Percentiles rank a stretch among this genome's conserved stretches.
phyloP scores from a whole-genome alignment of 164 flowering plant species.

The Aristolochia contorta region DNA sequence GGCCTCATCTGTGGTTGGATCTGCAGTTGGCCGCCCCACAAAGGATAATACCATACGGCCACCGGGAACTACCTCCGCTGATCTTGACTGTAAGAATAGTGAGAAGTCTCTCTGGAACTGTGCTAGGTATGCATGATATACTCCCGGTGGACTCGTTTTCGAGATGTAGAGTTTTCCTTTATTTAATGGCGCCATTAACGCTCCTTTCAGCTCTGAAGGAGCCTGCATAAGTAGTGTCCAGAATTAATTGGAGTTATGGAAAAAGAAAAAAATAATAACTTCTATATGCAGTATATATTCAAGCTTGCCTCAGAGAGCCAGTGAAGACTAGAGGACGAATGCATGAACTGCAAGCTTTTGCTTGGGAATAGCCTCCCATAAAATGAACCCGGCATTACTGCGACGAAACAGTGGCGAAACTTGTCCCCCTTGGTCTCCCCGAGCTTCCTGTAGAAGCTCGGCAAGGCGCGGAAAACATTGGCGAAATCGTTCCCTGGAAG shows the following conservation, averaged over 20 bases:
- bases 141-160: slow-evolving; percentile 13
- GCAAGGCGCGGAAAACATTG: slow-evolving; percentile 31
- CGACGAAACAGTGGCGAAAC: slow-evolving; percentile 18
- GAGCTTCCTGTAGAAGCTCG: slow-evolving; percentile 16
- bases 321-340: slow-evolving; percentile 50
- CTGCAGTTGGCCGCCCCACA: slow-evolving; percentile 13
- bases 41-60: slow-evolving; percentile 30
- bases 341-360: slow-evolving; percentile 39
- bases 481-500: slow-evolving; percentile 67
- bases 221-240: slow-evolving; percentile 5
- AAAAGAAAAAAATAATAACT: not conserved
- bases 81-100: slow-evolving; percentile 18
- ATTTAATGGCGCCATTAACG: slow-evolving; percentile 4
- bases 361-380: slow-evolving; percentile 45
- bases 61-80: slow-evolving; percentile 20
- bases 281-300: too few relatives aligned
- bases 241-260: not conserved
- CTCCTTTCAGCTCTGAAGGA: slow-evolving; percentile 5
- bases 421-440: slow-evolving; percentile 8
- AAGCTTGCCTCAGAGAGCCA: slow-evolving; percentile 52
- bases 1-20: slow-evolving; percentile 17
- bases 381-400: slow-evolving; percentile 50
- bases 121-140: slow-evolving; percentile 6
- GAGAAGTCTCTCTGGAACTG: slow-evolving; percentile 27
- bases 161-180: slow-evolving; percentile 16